A percentile compares a stretch with the other conserved stretches of the same genome.
phyloP scores from a whole-genome alignment of 2,329 filamentous ascomycete genomes.

The Trichoderma sp. region DNA sequence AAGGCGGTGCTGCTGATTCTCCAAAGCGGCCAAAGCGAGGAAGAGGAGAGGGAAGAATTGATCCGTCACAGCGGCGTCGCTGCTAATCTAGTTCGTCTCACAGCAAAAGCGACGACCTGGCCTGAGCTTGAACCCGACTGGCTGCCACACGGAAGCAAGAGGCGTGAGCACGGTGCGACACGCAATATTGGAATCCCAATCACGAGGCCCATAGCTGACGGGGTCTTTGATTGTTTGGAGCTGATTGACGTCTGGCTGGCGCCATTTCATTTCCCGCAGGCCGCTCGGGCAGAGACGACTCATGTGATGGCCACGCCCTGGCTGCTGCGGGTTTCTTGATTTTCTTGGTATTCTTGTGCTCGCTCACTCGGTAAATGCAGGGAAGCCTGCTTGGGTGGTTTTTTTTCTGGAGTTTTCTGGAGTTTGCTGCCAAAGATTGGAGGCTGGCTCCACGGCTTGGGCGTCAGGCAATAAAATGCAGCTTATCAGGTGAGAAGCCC shows the following conservation, averaged over 20 bases:
- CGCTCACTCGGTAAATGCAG: not conserved
- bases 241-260: constrained; percentile 15
- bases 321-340: not conserved
- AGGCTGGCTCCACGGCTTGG: constrained; percentile 2
- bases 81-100: constrained; percentile 2
- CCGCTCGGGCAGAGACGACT: constrained; percentile 6
- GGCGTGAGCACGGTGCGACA: constrained; percentile 18
- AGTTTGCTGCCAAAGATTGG: not conserved
- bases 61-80: not conserved
- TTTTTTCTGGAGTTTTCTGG: not conserved
- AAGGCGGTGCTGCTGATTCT: not conserved
- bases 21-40: not conserved
- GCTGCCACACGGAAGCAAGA: constrained; percentile 9
- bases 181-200: constrained; percentile 18
- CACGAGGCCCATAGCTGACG: constrained; percentile 15
- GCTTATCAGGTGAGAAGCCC: constrained; percentile 17
- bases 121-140: not conserved
- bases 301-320: constrained; percentile 7
- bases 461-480: constrained; percentile 14
- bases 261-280: constrained; percentile 11
- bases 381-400: not conserved
- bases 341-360: not conserved
- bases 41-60: not conserved
- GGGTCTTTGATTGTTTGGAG: constrained; percentile 13
- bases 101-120: not conserved